Evolutionary conservation across 169 alveolate species (phyloP), one percentile per base, ranked within the genome.

Genomic region (Plasmodium falciparum): DNA sequence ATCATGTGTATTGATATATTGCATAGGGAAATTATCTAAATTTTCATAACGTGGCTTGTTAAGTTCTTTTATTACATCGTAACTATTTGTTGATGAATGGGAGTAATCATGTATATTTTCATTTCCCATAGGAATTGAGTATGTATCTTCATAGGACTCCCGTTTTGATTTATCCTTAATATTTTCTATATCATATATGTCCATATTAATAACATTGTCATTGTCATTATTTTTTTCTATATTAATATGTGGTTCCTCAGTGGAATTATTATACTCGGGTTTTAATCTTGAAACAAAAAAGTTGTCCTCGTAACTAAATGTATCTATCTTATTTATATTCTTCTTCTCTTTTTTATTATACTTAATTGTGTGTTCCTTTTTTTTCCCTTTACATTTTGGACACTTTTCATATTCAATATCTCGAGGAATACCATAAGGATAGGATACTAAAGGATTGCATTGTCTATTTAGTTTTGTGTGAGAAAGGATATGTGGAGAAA

Each of bases 371-470:
- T 39, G 47, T 7, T 39, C 5, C 17, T 65, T 78, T 49, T 78
- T 78, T 9, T 66, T 78, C n/a, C 78, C 67, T 78, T 52, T 78
- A 78, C 89, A 78, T 52, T 78, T 78, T 67, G 89, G 49, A 47
- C 89, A 78, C 56, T 65, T 66, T 66, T 78, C 78, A 78, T 78
- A 78, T 66, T 29, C 69, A 13, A 58, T 26, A 78, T 65, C 89
- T 26, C 33, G 78, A 33, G 89, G 89, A 49, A 78, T 76, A 9
- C 89, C 89, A 52, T 78, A 78, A 8, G 89, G 89, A 49, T 78
- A 78, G n/a, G 89, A 43, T 45, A 78, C 89, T 65, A 78, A 78
- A 15, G 89, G 89, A 61, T 78, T 78, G 11, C 78, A 78, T 47
- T 78, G 89, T 50, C 73, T 78, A 58, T 78, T 78, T 59, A 65